These are phyloP conservation scores for Colletotrichum coccodes DNA, from an alignment of 2,329 filamentous ascomycete species.

Conservation along the genomic window DNA sequence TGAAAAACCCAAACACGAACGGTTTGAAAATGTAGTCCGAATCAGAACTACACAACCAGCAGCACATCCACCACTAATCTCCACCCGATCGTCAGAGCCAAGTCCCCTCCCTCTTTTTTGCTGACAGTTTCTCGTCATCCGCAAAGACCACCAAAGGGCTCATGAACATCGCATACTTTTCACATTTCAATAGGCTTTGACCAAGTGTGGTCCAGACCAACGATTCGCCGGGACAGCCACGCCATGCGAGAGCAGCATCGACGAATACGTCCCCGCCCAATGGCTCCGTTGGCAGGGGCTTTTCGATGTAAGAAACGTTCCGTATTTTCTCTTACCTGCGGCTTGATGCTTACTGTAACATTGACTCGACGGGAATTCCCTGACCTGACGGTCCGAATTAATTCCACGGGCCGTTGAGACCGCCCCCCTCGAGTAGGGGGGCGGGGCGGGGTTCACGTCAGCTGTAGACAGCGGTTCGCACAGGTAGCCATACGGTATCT, in stretches of 20 bases:
- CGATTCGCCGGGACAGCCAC: no score
- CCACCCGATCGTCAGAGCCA: conserved; percentile 21
- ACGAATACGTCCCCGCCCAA: background rate
- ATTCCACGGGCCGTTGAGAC: background rate
- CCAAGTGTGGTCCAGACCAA: background rate
- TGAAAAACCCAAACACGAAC: conserved; percentile 22
- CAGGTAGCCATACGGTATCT: background rate
- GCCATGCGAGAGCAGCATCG: no score
- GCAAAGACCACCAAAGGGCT: background rate
- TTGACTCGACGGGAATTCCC: background rate
- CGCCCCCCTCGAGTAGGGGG: background rate
- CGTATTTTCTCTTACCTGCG: background rate
- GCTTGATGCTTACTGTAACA: conserved; percentile 2
- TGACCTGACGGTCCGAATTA: background rate
- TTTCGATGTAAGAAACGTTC: background rate
- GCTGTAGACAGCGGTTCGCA: background rate
- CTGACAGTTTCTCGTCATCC: background rate
- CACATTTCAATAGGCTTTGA: background rate
- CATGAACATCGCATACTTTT: background rate
- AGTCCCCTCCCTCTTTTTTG: background rate
- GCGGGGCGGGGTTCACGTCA: background rate
- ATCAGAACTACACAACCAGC: background rate
- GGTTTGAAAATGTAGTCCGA: conserved; percentile 15
- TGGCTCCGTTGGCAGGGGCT: background rate
- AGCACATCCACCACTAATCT: background rate